Evolutionary conservation across 2,329 filamentous ascomycete genomes (phyloP).

Genomic region (Alternaria rosae): DNA sequence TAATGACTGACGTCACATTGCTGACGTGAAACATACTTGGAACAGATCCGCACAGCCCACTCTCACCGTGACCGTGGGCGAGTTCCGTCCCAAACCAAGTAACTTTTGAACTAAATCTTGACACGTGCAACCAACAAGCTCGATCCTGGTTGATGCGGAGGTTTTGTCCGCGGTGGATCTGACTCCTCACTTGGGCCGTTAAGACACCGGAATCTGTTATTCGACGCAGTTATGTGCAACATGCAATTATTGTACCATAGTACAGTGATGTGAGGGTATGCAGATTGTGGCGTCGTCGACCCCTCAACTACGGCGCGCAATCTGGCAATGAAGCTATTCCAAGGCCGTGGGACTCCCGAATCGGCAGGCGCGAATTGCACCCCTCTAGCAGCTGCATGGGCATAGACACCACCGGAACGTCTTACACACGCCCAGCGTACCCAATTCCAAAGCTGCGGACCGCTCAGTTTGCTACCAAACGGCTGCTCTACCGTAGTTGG

Average conservation of each 20-base stretch:
- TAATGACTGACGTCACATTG: conserved; percentile 24
- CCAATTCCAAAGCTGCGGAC: conserved; percentile 6
- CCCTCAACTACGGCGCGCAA: conserved; percentile 13
- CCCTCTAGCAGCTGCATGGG: conserved; percentile 25
- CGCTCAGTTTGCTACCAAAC: conserved; percentile 13
- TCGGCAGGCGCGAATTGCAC: conserved; percentile 24
- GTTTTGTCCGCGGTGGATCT: conserved; percentile 6
- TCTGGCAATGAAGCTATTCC: conserved; percentile 5
- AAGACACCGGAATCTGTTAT: background rate
- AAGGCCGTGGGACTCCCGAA: conserved; percentile 18
- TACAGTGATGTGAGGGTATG: background rate
- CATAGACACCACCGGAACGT: conserved; percentile 9
- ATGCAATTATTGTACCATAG: background rate
- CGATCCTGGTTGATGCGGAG: conserved; percentile 6
- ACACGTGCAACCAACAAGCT: conserved; percentile 14
- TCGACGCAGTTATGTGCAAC: background rate
- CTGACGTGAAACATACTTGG: conserved; percentile 24
- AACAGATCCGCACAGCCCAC: conserved; percentile 7
- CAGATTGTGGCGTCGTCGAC: conserved; percentile 14
- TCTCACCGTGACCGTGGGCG: conserved; percentile 7
- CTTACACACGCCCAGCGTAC: background rate
- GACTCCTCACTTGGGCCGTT: background rate
- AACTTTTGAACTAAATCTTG: conserved; percentile 1
- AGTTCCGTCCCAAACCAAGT: conserved; percentile 18
- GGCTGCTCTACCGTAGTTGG: conserved; percentile 10